These are phyloP conservation scores for Helotiales sp. DNA, from an alignment of 2,329 filamentous ascomycete species.

Conservation along the genomic window DNA sequence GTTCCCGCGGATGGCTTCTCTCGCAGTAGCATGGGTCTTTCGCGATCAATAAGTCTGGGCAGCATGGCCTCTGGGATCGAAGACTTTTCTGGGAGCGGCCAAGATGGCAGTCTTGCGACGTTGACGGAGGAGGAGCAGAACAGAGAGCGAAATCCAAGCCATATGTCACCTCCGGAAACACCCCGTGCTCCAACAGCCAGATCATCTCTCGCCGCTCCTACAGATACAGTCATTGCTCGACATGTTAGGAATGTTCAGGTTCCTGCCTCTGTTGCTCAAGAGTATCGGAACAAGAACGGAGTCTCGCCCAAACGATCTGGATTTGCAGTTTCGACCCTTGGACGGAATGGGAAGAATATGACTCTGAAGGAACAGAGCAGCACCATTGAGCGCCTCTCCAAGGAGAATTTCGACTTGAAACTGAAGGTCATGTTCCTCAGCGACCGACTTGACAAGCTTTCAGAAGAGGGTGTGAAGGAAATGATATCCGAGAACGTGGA, in stretches of 20 bases:
- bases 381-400: slow-evolving; percentile 93
- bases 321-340: slow-evolving; percentile 55
- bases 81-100: slow-evolving; percentile 49
- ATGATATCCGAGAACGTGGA: slow-evolving; percentile 98
- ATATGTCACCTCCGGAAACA: slow-evolving; percentile 63
- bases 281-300: slow-evolving; percentile 79
- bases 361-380: slow-evolving; percentile 97
- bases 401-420: slow-evolving; percentile 98
- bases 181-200: slow-evolving; percentile 66
- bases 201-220: slow-evolving; percentile 65
- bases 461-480: slow-evolving; percentile 94
- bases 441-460: slow-evolving; percentile 88
- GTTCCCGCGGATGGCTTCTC: slow-evolving; percentile 60
- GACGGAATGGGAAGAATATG: slow-evolving; percentile 69
- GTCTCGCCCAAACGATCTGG: slow-evolving; percentile 59
- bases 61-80: slow-evolving; percentile 82
- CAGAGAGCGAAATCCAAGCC: slow-evolving; percentile 53
- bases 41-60: slow-evolving; percentile 82
- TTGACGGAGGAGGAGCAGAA: slow-evolving; percentile 63
- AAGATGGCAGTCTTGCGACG: slow-evolving; percentile 57
- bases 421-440: slow-evolving; percentile 97
- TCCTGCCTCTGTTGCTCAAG: slow-evolving; percentile 83
- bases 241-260: slow-evolving; percentile 91
- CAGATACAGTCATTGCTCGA: slow-evolving; percentile 85
- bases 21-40: slow-evolving; percentile 62